Percentiles rank a stretch among this genome's conserved stretches.
Evolutionary conservation across 495 filamentous ascomycete genomes (phyloP).

Genomic region (Penicillium manginii): DNA sequence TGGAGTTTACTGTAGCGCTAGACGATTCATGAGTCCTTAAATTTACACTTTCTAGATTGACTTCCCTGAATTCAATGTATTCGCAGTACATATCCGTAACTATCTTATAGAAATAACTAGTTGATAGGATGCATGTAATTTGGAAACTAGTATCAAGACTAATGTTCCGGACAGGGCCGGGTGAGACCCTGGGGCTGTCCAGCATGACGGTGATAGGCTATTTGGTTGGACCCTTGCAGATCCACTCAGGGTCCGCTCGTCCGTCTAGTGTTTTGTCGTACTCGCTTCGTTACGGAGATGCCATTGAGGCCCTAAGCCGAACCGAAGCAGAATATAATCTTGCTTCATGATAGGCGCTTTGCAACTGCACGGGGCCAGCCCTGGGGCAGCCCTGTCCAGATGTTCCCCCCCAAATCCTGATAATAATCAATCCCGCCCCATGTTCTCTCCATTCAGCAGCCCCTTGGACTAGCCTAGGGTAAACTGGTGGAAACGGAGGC

Average conservation of each 20-base stretch:
- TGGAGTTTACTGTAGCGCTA: not conserved
- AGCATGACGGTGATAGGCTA: not conserved
- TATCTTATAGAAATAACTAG: too few species aligned
- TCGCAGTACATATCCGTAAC: too few species aligned
- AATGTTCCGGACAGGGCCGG: not conserved
- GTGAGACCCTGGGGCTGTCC: slow-evolving; percentile 1
- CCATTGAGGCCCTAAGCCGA: not conserved
- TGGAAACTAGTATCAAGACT: not conserved
- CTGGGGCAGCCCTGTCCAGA: not conserved
- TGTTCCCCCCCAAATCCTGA: not conserved
- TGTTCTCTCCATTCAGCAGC: not conserved
- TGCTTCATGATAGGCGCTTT: not conserved
- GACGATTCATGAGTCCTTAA: not conserved
- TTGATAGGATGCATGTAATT: too few species aligned
- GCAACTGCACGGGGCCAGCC: not conserved
- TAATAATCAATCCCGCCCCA: too few species aligned
- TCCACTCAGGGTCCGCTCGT: not conserved
- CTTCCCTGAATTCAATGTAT: too few species aligned
- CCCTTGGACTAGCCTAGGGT: not conserved
- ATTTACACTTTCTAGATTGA: too few species aligned
- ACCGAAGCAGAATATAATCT: too few species aligned
- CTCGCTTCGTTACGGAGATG: slow-evolving; percentile 1
- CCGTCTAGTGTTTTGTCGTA: not conserved
- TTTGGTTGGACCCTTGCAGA: slow-evolving; percentile 1
- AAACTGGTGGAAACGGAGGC: not conserved